These are phyloP conservation scores for Mariannaea sp. DNA, from an alignment of 2,329 filamentous ascomycete genomes.

Conservation along the genomic window DNA sequence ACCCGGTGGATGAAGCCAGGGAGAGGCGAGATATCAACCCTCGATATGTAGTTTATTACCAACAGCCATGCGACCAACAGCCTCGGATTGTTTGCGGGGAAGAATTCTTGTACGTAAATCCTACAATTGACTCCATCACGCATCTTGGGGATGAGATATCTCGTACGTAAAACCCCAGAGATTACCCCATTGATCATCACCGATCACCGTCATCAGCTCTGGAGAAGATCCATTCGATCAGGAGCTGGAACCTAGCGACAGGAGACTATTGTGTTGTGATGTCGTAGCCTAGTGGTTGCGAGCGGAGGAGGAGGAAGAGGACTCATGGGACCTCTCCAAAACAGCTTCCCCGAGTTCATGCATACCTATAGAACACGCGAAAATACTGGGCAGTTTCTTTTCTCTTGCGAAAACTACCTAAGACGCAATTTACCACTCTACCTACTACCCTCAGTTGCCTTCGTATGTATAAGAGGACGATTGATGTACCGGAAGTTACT, in stretches of 20 bases:
- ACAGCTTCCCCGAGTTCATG: no score
- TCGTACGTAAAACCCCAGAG: constrained; percentile 8
- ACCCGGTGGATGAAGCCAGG: constrained; percentile 1
- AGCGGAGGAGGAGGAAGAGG: constrained; percentile 3
- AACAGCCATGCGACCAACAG: not conserved
- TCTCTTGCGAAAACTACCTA: no score
- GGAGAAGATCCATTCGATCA: not conserved
- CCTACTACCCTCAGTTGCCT: no score
- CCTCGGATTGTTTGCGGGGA: constrained; percentile 1
- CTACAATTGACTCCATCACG: not conserved
- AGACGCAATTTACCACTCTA: no score
- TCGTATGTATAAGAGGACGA: no score
- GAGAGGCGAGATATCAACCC: not conserved
- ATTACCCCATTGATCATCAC: not conserved
- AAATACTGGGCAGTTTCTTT: no score
- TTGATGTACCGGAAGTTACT: no score
- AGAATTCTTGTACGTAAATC: constrained; percentile 4
- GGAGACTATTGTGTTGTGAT: not conserved
- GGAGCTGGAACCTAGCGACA: not conserved
- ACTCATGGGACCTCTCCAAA: constrained; percentile 17
- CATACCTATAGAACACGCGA: no score
- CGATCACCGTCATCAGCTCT: not conserved
- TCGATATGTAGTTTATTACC: not conserved
- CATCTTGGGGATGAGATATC: not conserved
- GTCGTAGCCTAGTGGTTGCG: not conserved